Base-by-base conservation (phyloP, 768 basidiomycete genomes). In the Podaxis rugospora region DNA sequence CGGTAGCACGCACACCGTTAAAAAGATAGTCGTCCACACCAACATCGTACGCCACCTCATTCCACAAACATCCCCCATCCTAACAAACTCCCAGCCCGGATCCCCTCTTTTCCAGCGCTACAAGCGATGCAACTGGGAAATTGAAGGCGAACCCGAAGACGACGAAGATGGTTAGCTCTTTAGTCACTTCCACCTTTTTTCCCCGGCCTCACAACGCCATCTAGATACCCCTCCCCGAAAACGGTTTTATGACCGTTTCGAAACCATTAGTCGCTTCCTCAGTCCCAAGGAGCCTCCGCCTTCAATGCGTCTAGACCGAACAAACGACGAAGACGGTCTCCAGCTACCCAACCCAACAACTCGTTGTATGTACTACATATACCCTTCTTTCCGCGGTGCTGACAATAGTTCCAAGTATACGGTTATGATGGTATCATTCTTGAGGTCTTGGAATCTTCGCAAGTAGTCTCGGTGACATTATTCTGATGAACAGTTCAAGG, bases 71-170 rank as follows among this genome's bases (percentile, higher is more conserved):
- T 16, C 9, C 4, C n/a, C 32, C 55, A 42, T 18, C 21, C 47
- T 27, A 54, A 32, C 55, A 40, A 42, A 39, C 57, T 50, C 47
- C 13, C 55, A 96, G 94, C 90, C 92, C 32, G 94, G 94, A 5
- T 88, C 93, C 1, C 87, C 93, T 3, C 74, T 93, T 23, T 97
- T 97, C 68, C 94, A 97, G 69, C 80, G 88, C 11, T 94, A 95
- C 70, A 92, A 94, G 68, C 87, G 93, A 37, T 96, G 94, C 72
- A 90, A 87, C 44, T 97, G 94, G 94, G 86, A 90, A 68, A 82
- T 97, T 39, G 88, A 91, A 70, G 88, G 87, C 3, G 76, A 74
- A 54, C 89, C 89, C 25, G 90, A 92, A 71, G 90, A 91, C 59
- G 90, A 92, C 59, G 89, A 92, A 76, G 90, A 92, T 69, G 88